phyloP scores from a whole-genome alignment of 129 eudicot species.

The Chrysanthemum makinoi region DNA sequence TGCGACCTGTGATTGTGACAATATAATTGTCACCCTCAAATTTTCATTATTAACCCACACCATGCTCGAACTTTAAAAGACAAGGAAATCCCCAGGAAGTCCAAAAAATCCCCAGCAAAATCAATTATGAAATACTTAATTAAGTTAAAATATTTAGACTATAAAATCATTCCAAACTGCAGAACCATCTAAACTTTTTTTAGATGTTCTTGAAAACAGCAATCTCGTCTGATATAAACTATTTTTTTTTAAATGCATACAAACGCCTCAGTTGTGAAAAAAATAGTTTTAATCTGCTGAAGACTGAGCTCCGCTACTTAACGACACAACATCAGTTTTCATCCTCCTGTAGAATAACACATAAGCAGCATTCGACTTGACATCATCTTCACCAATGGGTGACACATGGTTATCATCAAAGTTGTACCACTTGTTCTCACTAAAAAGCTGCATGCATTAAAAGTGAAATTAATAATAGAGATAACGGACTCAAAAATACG shows the following conservation, averaged over 20 bases:
- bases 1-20: no score
- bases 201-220: slow-evolving; percentile 15
- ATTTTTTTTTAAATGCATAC: slow-evolving; percentile 12
- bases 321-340: slow-evolving; percentile 37
- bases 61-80: no score
- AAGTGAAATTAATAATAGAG: neutral
- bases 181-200: slow-evolving; percentile 11
- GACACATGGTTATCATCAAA: slow-evolving; percentile 74
- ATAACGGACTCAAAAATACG: no score
- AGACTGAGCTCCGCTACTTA: slow-evolving; percentile 43
- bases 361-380: slow-evolving; percentile 74
- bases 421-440: slow-evolving; percentile 85
- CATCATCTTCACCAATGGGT: slow-evolving; percentile 61
- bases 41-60: no score
- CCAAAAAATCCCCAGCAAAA: slow-evolving; percentile 11
- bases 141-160: neutral
- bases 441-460: slow-evolving; percentile 56
- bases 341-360: slow-evolving; percentile 82
- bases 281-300: slow-evolving; percentile 26
- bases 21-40: no score
- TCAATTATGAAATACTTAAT: neutral
- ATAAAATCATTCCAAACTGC: slow-evolving; percentile 11
- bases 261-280: slow-evolving; percentile 17
- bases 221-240: slow-evolving; percentile 10
- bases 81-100: neutral